Base-by-base conservation (phyloP, 1,284 basidiomycete species). In the Pseudozyma hubeiensis region DNA sequence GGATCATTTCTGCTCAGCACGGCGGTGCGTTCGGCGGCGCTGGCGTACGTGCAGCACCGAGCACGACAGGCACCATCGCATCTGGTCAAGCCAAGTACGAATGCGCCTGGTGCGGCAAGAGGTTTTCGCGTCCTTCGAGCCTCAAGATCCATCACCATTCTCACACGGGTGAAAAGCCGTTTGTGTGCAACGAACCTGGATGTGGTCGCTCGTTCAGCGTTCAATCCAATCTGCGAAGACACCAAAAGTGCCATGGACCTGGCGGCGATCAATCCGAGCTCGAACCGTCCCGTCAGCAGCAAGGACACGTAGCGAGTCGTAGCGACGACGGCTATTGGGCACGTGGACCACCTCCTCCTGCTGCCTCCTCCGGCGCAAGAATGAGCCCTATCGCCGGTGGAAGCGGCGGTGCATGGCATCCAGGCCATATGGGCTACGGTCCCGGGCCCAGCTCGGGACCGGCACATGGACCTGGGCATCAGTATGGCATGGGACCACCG, bases 81-180 rank as follows among this genome's bases (percentile, higher is more conserved):
- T 68, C 70, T 11, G 74, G 74, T 7, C 65, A 69, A 45, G 68
- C 69, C 45, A 83, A 81, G 66, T 83, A 82, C 58, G 79, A 81
- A 39, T 83, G 81, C 59, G 61, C 64, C 0, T 79, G 72, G 73
- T 83, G 81, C 52, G 70, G 70, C 24, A 83, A 83, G 59, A 78
- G 80, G 33, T 83, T 83, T 61, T 77, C 77, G 9, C 65, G 81
- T 2, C 81, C 81, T 4, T 82, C 80, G 13, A 81, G 79, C 24
- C 67, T 83, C 44, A 78, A 78, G 43, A 83, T 81, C n/a, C 81
- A 83, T 49, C 76, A 78, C 29, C 78, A 82, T 53, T 81, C 79
- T 24, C 81, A 83, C 61, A 83, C 81, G 3, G 81, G 81, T 8
- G 81, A 83, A 41, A 83, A 83, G 61, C 81, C 81, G 13, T 83